These are phyloP conservation scores for Dactylellina drechsleri DNA, from an alignment of 2,329 filamentous ascomycete species.

Conservation along the genomic window DNA sequence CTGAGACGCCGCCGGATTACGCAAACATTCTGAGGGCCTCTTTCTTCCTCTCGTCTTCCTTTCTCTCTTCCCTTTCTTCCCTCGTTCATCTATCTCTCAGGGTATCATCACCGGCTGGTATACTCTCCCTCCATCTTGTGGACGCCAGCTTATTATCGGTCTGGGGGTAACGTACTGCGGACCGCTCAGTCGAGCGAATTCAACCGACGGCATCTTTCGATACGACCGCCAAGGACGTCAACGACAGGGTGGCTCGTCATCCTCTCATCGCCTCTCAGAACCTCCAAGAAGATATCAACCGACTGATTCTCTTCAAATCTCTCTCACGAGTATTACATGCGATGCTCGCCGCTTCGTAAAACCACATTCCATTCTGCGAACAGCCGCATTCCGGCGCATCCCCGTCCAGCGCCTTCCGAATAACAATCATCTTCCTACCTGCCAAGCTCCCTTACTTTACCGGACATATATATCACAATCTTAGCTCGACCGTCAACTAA, in stretches of 20 bases:
- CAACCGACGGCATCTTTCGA: not conserved
- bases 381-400: slow-evolving; percentile 17
- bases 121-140: too few relatives aligned
- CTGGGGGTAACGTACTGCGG: too few relatives aligned
- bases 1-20: slow-evolving; percentile 11
- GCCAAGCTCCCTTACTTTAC: slow-evolving; percentile 4
- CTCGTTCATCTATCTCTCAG: not conserved
- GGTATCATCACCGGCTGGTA: slow-evolving; percentile 24
- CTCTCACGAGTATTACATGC: not conserved
- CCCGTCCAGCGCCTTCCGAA: not conserved
- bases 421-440: not conserved
- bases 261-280: not conserved
- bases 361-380: not conserved
- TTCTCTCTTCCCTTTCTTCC: not conserved
- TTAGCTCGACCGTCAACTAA: not conserved
- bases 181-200: not conserved
- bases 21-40: slow-evolving; percentile 14
- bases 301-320: not conserved
- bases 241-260: not conserved
- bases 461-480: slow-evolving; percentile 1
- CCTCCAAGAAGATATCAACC: not conserved
- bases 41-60: slow-evolving; percentile 1
- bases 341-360: not conserved
- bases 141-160: too few relatives aligned
- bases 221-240: not conserved